phyloP scores from a whole-genome alignment of 2,329 filamentous ascomycete genomes.

The Pezicula neosporulosa region DNA sequence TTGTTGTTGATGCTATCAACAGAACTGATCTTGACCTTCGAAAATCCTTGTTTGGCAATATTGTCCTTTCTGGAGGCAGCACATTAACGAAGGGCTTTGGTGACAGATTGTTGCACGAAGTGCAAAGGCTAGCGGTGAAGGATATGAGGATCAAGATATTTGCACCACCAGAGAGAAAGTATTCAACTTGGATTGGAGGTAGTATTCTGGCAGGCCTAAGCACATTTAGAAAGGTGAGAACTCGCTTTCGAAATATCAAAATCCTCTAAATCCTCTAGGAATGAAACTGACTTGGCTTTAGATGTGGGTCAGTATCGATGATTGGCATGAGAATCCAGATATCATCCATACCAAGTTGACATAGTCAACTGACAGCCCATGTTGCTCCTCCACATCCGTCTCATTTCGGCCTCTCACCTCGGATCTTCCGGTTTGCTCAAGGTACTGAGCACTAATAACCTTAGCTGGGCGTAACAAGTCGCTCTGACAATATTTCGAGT shows the following conservation, averaged over 20 bases:
- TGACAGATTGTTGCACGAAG: conserved; percentile 85
- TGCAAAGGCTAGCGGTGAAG: conserved; percentile 91
- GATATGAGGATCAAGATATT: conserved; percentile 99
- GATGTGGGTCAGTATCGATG: conserved; percentile 99
- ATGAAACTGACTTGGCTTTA: conserved; percentile 33
- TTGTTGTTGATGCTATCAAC: conserved; percentile 93
- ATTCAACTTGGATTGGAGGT: conserved; percentile 98
- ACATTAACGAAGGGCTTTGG: conserved; percentile 97
- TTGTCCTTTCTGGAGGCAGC: conserved; percentile 92
- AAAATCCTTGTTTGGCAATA: conserved; percentile 92
- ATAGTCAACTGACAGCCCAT: conserved; percentile 33
- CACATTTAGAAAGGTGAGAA: conserved; percentile 91
- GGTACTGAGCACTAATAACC: too few relatives aligned
- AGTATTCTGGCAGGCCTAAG: conserved; percentile 95
- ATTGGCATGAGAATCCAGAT: conserved; percentile 99
- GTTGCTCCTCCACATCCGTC: neutral
- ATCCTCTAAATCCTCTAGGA: conserved; percentile 12
- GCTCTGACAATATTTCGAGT: too few relatives aligned
- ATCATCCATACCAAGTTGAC: conserved; percentile 98
- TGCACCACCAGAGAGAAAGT: conserved; percentile 94
- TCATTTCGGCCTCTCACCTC: neutral
- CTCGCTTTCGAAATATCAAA: conserved; percentile 4
- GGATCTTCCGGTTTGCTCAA: neutral
- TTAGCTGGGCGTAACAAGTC: too few relatives aligned
- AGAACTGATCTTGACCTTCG: conserved; percentile 93